Conservation (phyloP, 352 stramenopile genomes). For the Pythium angustatum region DNA sequence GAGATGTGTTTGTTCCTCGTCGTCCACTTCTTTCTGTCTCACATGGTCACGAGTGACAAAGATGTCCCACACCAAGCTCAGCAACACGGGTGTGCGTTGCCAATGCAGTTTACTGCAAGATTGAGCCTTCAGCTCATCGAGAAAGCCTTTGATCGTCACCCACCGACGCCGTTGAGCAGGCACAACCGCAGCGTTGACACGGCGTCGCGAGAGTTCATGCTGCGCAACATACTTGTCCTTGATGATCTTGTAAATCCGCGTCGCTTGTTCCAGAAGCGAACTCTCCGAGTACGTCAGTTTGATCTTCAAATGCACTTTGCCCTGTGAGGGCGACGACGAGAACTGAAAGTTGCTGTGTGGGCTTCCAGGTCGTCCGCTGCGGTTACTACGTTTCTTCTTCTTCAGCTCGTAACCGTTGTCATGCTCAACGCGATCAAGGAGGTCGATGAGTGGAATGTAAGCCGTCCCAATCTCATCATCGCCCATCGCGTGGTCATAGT, state of each 20-base stretch:
- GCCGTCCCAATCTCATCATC: slow-evolving; percentile 58
- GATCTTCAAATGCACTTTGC: slow-evolving; percentile 49
- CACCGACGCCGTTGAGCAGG: slow-evolving; percentile 61
- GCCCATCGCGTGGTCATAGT: slow-evolving; percentile 45
- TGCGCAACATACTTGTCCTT: slow-evolving; percentile 65
- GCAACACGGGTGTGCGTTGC: slow-evolving; percentile 58
- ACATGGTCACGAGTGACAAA: slow-evolving; percentile 44
- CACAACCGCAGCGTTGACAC: slow-evolving; percentile 64
- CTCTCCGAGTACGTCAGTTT: slow-evolving; percentile 58
- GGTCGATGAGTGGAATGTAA: slow-evolving; percentile 63
- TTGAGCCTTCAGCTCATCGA: slow-evolving; percentile 56
- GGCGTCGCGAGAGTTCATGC: slow-evolving; percentile 50
- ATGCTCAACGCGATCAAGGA: slow-evolving; percentile 64
- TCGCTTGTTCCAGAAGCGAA: slow-evolving; percentile 65
- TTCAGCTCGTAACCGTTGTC: slow-evolving; percentile 59
- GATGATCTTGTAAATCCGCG: slow-evolving; percentile 57
- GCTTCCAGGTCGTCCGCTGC: slow-evolving; percentile 3
- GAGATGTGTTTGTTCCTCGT: slow-evolving; percentile 39
- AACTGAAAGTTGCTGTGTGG: slow-evolving; percentile 6
- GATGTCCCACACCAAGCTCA: slow-evolving; percentile 76
- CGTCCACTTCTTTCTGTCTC: slow-evolving; percentile 10
- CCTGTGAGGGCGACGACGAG: slow-evolving; percentile 20
- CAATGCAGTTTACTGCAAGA: slow-evolving; percentile 57
- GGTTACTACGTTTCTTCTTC: slow-evolving; percentile 28
- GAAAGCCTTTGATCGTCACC: slow-evolving; percentile 54